Base-by-base conservation (phyloP, 352 stramenopile genomes). In the Phytophthora rubi region DNA sequence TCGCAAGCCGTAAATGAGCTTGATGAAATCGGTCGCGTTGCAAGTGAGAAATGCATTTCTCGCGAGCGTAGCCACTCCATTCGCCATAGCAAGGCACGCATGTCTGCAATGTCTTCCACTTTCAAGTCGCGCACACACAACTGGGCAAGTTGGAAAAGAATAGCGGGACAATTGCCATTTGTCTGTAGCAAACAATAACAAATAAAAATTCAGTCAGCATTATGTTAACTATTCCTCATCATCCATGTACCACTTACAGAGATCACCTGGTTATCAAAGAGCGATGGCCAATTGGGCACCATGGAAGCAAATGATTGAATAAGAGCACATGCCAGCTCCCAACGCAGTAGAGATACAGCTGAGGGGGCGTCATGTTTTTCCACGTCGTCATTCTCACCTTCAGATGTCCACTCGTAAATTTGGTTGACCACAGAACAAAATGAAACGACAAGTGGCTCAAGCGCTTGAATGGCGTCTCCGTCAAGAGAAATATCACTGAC, bases 221-320 rank as follows among this genome's bases (percentile, higher is more conserved):
- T 32, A 23, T 44, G 23, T 33, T 10, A 65, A 48, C 26, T 15
- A 18, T 5, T 44, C 7, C 44, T 37, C 13, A 35, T 21, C 12
- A 16, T 35, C 23, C 16, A 35, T 13, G 51, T 33, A 6, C 18
- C 28, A 72, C 77, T 64, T 75, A 85, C 77, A 28, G 82, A 88
- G 21, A 88, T 82, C 47, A 84, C 68, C 66, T 89, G 79, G 52
- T 89, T 91, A 56, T 91, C 80, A 26, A 92, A 81, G 15, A 94
- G 60, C 5, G 84, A 83, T 21, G 79, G 70, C 68, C 88, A 86
- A 3, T 53, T 44, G 2, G 78, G 68, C 28, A 81, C 71, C 49
- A 89, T 80, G 4, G 54, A 75, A 18, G 79, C 76, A 58, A 91
- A 87, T 13, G 86, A 79, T 26, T 81, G 76, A 42, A 94, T 79